These are phyloP conservation scores for Bryum argenteum DNA, from an alignment of 225 moss, liverwort and hornwort species.

Conservation along the genomic window DNA sequence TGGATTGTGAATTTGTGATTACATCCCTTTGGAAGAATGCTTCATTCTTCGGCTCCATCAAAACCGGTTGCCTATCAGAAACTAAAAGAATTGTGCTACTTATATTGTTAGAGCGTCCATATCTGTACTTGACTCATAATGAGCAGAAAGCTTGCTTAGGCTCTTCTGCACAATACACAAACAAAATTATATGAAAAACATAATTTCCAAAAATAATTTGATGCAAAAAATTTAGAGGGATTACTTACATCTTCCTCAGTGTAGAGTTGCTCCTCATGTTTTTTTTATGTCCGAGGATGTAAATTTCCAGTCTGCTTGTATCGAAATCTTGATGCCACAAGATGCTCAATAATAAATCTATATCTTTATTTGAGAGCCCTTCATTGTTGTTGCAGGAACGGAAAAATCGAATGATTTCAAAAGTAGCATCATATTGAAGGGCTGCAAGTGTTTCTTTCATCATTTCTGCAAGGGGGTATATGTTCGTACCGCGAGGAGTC, in stretches of 20 bases:
- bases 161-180: too few relatives aligned
- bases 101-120: not conserved
- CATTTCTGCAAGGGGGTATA: not conserved
- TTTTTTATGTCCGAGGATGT: not conserved
- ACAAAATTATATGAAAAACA: too few relatives aligned
- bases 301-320: not conserved
- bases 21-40: too few relatives aligned
- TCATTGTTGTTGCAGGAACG: not conserved
- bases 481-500: too few relatives aligned
- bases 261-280: not conserved
- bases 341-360: not conserved
- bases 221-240: too few relatives aligned
- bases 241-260: not conserved
- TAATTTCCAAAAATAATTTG: too few relatives aligned
- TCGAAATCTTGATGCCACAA: not conserved
- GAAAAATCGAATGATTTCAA: not conserved
- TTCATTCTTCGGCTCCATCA: too few relatives aligned
- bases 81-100: too few relatives aligned
- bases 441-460: not conserved
- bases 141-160: too few relatives aligned
- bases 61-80: too few relatives aligned
- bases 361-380: conserved; percentile 6
- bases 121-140: too few relatives aligned
- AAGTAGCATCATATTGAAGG: not conserved
- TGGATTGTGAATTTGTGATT: too few relatives aligned